These are phyloP conservation scores for Amanita rubescens DNA, from an alignment of 768 basidiomycete species.

Conservation along the genomic window DNA sequence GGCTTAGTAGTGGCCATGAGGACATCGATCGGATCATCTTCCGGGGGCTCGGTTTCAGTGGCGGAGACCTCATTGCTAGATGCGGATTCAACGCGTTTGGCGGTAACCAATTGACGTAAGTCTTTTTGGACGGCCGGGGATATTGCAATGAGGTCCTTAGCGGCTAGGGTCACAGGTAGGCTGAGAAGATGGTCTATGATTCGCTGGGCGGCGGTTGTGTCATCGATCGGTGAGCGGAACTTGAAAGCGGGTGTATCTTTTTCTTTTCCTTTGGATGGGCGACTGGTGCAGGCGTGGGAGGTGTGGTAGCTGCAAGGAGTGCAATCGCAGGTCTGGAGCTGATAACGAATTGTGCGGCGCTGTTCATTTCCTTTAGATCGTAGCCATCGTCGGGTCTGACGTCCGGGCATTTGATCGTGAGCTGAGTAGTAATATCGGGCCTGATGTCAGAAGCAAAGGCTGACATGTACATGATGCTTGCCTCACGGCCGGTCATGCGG, in stretches of 20 bases:
- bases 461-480: neutral
- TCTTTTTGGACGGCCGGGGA: neutral
- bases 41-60: conserved; percentile 4
- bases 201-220: neutral
- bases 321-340: neutral
- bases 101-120: neutral
- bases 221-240: neutral
- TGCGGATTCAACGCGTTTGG: neutral
- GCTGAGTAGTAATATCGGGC: neutral
- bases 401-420: neutral
- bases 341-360: neutral
- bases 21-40: too few species aligned
- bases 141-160: neutral
- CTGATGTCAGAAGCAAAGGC: neutral
- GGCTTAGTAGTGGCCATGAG: neutral
- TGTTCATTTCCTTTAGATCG: neutral
- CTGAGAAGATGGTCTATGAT: neutral
- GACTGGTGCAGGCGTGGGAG: neutral
- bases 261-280: neutral
- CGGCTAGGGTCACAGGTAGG: neutral
- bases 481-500: neutral
- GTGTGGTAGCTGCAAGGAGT: too few species aligned
- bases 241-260: neutral
- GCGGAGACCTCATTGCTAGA: neutral
- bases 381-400: neutral